Base-by-base conservation (phyloP, 371 early-diverging fungal genomes). In the Circinella umbellata region DNA sequence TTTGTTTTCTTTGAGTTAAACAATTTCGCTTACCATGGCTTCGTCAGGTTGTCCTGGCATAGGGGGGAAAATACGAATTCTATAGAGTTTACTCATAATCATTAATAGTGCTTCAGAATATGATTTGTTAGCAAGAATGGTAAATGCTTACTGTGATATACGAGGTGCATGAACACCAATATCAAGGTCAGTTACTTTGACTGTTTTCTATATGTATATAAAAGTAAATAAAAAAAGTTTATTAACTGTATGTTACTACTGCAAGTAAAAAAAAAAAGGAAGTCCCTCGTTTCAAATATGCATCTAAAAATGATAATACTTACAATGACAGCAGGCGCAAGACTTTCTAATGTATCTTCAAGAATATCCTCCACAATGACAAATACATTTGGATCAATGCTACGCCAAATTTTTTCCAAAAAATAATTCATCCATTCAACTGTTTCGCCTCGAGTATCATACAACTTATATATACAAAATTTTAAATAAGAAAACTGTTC, bases 341-440 rank as follows among this genome's bases (percentile, higher is more conserved):
- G n/a, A 36, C 70, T 72, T 7, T 61, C 20, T 0, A 77, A 36
- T 5, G 74, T 69, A 55, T 77, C 77, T 65, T 77, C 72, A 36
- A 77, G 67, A 9, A 77, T 61, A 38, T 71, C 77, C 66, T 77
- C 77, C 4, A 77, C 70, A 17, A 53, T 42, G 14, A 69, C 70
- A 64, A 77, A 77, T 4, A 74, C 61, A 51, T 66, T 68, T 15
- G 77, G 77, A 61, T 77, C 77, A 61, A 77, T 77, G 34, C 74
- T 74, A 17, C 77, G 66, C 77, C 77, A 77, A 15, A 77, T 61
- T 47, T 72, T 73, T 51, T 74, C 69, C 18, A 77, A 17, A 53
- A 71, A 65, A 36, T 71, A 74, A 13, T 77, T 77, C 36, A 77
- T 68, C 77, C 77, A 77, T 72, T 77, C 74, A 5, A 72, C 74